Percentiles rank a stretch among this genome's conserved stretches.
Conservation (phyloP, 225 moss, liverwort and hornwort species). For the Pseudisothecium myosuroides region DNA sequence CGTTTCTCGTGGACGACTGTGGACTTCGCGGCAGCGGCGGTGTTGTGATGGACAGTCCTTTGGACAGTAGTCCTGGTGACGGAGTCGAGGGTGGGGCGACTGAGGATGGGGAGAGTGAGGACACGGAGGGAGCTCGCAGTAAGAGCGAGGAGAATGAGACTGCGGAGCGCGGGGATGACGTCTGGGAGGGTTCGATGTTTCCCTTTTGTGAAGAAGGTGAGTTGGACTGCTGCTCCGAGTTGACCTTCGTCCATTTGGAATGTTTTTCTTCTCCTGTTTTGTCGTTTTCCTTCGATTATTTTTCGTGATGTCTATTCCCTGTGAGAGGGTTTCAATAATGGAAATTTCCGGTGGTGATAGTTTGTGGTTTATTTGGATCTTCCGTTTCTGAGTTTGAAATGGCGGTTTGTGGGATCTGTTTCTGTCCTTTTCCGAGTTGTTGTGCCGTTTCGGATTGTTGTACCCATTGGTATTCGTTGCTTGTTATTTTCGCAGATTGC, state of each 20-base stretch:
- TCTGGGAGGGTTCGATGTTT: slow-evolving; percentile 94
- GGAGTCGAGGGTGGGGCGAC: slow-evolving; percentile 24
- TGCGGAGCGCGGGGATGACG: slow-evolving; percentile 69
- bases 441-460: background rate
- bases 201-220: slow-evolving; percentile 90
- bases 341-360: background rate
- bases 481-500: slow-evolving; percentile 45
- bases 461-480: background rate
- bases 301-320: background rate
- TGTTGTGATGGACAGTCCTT: slow-evolving; percentile 25
- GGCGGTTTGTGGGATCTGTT: background rate
- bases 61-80: slow-evolving; percentile 2
- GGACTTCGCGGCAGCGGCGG: slow-evolving; percentile 19
- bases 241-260: background rate
- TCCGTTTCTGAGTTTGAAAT: background rate
- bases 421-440: background rate
- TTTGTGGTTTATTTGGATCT: background rate
- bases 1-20: slow-evolving; percentile 36
- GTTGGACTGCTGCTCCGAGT: background rate
- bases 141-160: slow-evolving; percentile 87
- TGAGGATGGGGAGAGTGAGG: slow-evolving; percentile 80
- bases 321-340: no score
- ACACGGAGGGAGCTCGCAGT: slow-evolving; percentile 64
- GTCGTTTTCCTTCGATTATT: background rate
- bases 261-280: background rate